Evolutionary conservation across 495 filamentous ascomycete genomes (phyloP), one percentile per base, ranked within the genome.

Genomic region (Recurvomyces mirabilis): DNA sequence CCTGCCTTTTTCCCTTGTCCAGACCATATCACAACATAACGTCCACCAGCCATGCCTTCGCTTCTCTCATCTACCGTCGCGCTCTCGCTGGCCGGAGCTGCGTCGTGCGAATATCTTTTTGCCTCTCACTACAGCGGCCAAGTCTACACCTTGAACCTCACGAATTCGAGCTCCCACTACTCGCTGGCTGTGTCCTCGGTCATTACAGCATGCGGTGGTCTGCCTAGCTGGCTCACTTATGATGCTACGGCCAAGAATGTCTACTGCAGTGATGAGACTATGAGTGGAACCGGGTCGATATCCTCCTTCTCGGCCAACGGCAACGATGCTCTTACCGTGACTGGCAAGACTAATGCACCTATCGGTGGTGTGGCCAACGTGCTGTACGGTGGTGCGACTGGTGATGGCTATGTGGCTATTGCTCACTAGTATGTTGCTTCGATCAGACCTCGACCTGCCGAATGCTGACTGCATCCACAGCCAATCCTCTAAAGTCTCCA

Each of bases 401-500:
- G 26, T n/a, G n/a, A 30, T 9, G n/a, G 26, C 26, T n/a, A 30
- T n/a, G n/a, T 30, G 9, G 26, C 26, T n/a, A 30, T 30, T 30
- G 26, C 26, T 30, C 26, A 30, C 26, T 30, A 30, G 26, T n/a
- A 30, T 9, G 26, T 30, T n/a, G 26, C 9, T n/a, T 9, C 26
- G 9, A 30, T 9, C n/a, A n/a, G n/a, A 30, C n/a, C n/a, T n/a
- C n/a, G n/a, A n/a, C n/a, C n/a, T n/a, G n/a, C n/a, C n/a, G n/a
- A n/a, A n/a, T n/a, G n/a, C n/a, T n/a, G n/a, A n/a, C n/a, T n/a
- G n/a, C n/a, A n/a, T n/a, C n/a, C n/a, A n/a, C n/a, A 30, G 26
- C 26, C 20, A 43, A 29, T 2, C 38, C 59, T 21, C 54, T 49
- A 43, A 46, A 23, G 37, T 46, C 13, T 44, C 51, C 10, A 39